A percentile compares a stretch with the other conserved stretches of the same genome.
Conservation (phyloP, 2,329 filamentous ascomycete genomes). For the Aspergillus flavus region DNA sequence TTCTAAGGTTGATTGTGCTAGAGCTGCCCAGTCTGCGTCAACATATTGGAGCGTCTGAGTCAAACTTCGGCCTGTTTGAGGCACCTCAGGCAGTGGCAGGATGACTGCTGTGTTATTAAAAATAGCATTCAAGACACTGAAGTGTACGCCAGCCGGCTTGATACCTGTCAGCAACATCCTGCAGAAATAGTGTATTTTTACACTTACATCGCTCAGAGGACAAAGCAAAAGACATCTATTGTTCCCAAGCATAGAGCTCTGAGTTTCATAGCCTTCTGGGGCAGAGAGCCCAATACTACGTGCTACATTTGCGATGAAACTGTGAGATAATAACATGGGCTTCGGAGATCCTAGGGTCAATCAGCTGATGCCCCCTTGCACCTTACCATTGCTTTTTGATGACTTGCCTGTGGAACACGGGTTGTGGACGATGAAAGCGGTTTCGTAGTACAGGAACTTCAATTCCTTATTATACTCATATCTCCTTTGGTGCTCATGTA, state of each 20-base stretch:
- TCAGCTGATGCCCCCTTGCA: not conserved
- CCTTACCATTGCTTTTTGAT: not conserved
- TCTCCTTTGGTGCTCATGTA: not conserved
- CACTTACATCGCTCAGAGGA: conserved; percentile 1
- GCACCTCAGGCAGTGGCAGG: conserved; percentile 5
- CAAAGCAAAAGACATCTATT: not conserved
- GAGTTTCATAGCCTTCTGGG: conserved; percentile 2
- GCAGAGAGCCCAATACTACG: conserved; percentile 1
- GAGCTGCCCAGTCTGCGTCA: conserved; percentile 11
- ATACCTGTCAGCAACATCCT: not conserved
- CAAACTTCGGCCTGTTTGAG: conserved; percentile 5
- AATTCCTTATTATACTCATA: not conserved
- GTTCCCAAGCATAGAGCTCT: not conserved
- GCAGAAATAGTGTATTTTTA: not conserved
- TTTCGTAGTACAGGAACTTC: not conserved
- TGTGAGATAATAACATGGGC: not conserved
- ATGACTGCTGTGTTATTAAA: conserved; percentile 7
- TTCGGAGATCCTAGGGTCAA: not conserved
- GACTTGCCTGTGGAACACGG: not conserved
- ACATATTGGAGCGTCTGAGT: conserved; percentile 3
- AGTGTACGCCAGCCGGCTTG: conserved; percentile 9
- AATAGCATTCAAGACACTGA: conserved; percentile 5
- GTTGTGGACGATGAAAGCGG: not conserved
- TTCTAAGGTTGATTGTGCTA: conserved; percentile 5
- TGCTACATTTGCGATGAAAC: conserved; percentile 1